Evolutionary conservation across 2,329 filamentous ascomycete genomes (phyloP).

Genomic region (Ciborinia camelliae): DNA sequence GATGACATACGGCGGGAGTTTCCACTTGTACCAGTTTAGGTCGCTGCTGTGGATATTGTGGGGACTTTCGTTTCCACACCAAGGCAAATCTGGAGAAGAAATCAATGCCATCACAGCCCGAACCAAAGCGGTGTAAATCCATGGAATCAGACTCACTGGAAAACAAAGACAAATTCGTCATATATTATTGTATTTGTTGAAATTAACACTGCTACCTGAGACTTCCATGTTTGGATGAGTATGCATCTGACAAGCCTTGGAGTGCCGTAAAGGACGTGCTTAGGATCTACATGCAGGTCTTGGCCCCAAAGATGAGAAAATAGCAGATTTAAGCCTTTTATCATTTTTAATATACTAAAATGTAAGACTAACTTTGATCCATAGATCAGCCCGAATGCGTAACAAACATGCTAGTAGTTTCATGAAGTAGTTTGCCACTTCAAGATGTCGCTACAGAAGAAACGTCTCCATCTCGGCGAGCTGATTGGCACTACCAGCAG

Average conservation of each 20-base stretch:
- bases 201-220: neutral
- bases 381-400: slow-evolving; percentile 5
- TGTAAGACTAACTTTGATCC: slow-evolving; percentile 1
- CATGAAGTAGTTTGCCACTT: neutral
- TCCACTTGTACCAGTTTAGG: neutral
- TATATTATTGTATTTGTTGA: neutral
- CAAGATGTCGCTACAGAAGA: neutral
- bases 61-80: neutral
- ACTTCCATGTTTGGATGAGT: neutral
- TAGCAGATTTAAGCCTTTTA: neutral
- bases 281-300: neutral
- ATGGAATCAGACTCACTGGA: neutral
- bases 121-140: neutral
- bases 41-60: neutral
- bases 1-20: neutral
- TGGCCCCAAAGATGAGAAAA: neutral
- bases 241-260: neutral
- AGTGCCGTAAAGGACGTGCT: neutral
- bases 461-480: neutral
- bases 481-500: neutral
- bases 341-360: neutral
- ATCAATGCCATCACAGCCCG: neutral
- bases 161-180: neutral
- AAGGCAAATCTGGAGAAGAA: neutral
- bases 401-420: slow-evolving; percentile 2